Percentiles rank a stretch among this genome's conserved stretches.
These are phyloP conservation scores for Primulina huaijiensis DNA, from an alignment of 257 asterid genomes.

Conservation along the genomic window DNA sequence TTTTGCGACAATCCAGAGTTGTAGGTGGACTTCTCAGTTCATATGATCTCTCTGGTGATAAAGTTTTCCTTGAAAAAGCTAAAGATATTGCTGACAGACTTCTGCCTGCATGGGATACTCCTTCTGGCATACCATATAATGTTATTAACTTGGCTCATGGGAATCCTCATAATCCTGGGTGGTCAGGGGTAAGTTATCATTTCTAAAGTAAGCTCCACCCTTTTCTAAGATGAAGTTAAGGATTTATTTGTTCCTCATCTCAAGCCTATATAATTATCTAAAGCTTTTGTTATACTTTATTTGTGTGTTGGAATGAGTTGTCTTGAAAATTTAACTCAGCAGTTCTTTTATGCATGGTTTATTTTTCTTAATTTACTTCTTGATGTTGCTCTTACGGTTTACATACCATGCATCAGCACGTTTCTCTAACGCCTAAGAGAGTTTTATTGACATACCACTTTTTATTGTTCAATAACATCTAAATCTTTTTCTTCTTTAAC, in stretches of 20 bases:
- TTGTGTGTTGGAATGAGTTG: not conserved
- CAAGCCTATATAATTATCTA: not conserved
- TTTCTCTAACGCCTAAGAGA: not conserved
- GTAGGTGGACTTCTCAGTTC: slow-evolving; percentile 99
- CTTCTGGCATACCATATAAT: slow-evolving; percentile 94
- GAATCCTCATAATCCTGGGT: slow-evolving; percentile 93
- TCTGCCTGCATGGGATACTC: slow-evolving; percentile 96
- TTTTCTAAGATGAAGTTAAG: not conserved
- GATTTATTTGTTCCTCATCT: not conserved
- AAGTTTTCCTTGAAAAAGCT: slow-evolving; percentile 89
- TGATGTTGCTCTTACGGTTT: not conserved
- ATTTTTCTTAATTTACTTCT: not conserved
- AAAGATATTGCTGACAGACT: slow-evolving; percentile 91
- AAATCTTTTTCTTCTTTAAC: not conserved
- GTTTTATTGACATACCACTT: too few relatives aligned
- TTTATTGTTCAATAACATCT: not conserved
- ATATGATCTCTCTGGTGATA: slow-evolving; percentile 94
- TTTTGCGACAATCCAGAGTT: slow-evolving; percentile 66
- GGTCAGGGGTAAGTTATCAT: slow-evolving; percentile 85
- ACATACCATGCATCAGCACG: not conserved
- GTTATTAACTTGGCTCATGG: slow-evolving; percentile 85
- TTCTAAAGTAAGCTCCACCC: too few relatives aligned
- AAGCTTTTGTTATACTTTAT: not conserved
- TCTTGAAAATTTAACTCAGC: not conserved
- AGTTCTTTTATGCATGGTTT: not conserved